Conservation (phyloP, 306 rosid genomes). For the Sophora flavescens region DNA sequence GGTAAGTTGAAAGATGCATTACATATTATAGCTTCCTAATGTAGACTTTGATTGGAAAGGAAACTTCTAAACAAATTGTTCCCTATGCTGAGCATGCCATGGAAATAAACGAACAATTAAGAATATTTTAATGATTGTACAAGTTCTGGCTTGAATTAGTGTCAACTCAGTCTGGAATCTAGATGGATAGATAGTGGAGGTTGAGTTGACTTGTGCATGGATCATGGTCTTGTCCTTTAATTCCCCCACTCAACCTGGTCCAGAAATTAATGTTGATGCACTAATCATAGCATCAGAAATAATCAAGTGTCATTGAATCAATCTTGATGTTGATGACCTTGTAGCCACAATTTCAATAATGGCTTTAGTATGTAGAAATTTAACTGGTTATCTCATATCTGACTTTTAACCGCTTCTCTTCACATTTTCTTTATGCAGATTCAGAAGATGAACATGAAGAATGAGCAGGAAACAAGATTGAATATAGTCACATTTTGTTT, state of each 20-base stretch:
- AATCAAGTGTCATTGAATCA: not conserved
- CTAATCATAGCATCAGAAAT: conserved; percentile 9
- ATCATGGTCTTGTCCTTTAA: not conserved
- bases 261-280: not conserved
- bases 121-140: not conserved
- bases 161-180: conserved; percentile 15
- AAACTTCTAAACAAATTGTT: conserved; percentile 4
- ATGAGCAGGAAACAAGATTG: conserved; percentile 52
- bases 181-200: not conserved
- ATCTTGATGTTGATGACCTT: conserved; percentile 14
- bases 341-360: conserved; percentile 24
- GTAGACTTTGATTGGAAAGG: conserved; percentile 1
- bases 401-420: conserved; percentile 13
- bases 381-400: conserved; percentile 27
- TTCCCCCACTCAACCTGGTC: not conserved
- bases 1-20: conserved; percentile 63
- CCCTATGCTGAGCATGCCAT: not conserved
- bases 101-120: not conserved
- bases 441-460: conserved; percentile 92
- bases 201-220: conserved; percentile 19
- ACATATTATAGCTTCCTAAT: conserved; percentile 12
- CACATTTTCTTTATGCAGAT: conserved; percentile 60
- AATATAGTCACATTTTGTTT: conserved; percentile 38
- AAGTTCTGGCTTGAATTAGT: conserved; percentile 9
- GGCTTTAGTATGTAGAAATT: conserved; percentile 4